Evolutionary conservation across 139 green algal genomes (phyloP).

Genomic region (Chlamydomonas schloesseri): DNA sequence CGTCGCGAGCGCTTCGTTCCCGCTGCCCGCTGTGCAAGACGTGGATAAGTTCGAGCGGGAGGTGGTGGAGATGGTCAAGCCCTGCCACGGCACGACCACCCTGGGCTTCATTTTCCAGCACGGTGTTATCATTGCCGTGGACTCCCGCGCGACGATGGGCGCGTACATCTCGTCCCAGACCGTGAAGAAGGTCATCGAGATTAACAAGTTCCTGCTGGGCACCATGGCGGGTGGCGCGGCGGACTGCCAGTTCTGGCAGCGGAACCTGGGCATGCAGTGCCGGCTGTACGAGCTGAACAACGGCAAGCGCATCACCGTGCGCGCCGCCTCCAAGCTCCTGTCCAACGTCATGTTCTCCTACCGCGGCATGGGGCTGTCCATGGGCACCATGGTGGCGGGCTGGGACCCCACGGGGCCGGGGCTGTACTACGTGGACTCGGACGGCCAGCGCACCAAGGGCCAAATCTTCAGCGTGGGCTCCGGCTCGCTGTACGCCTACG

Average conservation of each 20-base stretch:
- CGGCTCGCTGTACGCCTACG: conserved; percentile 97
- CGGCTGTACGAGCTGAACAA: conserved; percentile 97
- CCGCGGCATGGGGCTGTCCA: conserved; percentile 96
- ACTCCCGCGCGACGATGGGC: conserved; percentile 97
- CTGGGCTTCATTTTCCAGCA: conserved; percentile 98
- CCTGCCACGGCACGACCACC: conserved; percentile 97
- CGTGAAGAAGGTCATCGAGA: conserved; percentile 99
- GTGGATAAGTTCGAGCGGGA: conserved; percentile 93
- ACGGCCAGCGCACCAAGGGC: conserved; percentile 95
- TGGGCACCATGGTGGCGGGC: conserved; percentile 98
- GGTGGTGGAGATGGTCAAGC: conserved; percentile 97
- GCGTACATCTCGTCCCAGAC: conserved; percentile 98
- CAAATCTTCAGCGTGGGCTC: conserved; percentile 96
- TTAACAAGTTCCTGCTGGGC: conserved; percentile 98
- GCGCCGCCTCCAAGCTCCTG: conserved; percentile 97
- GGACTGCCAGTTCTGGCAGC: conserved; percentile 98
- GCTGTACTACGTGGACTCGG: conserved; percentile 98
- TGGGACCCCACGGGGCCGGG: conserved; percentile 90
- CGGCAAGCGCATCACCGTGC: conserved; percentile 95
- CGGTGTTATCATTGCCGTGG: conserved; percentile 97
- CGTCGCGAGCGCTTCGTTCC: conserved; percentile 35
- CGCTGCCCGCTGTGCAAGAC: conserved; percentile 59
- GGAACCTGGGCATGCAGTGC: conserved; percentile 96
- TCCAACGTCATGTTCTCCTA: conserved; percentile 99
- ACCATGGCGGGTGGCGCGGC: conserved; percentile 99